A percentile compares a stretch with the other conserved stretches of the same genome.
Conservation (phyloP, 306 rosid genomes). For the Abrus pulchellus region DNA sequence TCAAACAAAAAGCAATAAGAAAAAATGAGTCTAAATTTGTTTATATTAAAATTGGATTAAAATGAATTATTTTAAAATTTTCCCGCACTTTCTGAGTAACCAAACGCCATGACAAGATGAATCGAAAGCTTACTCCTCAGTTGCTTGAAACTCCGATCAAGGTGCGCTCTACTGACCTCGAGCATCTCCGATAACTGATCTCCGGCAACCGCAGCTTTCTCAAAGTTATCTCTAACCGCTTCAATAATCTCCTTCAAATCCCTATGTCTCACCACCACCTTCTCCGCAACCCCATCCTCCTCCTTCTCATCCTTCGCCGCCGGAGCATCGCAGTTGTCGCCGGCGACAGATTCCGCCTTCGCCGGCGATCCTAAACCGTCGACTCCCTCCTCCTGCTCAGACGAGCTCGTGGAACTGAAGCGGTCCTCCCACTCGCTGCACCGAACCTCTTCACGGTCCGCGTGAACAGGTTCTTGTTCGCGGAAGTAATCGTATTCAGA, state of each 20-base stretch:
- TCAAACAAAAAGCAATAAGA: too few species aligned
- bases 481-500: slow-evolving; percentile 26
- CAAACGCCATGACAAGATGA: neutral
- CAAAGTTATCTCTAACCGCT: slow-evolving; percentile 80
- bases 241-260: slow-evolving; percentile 90
- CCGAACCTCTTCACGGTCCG: slow-evolving; percentile 90
- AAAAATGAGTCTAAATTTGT: neutral
- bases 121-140: slow-evolving; percentile 65
- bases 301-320: slow-evolving; percentile 48
- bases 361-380: slow-evolving; percentile 58
- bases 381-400: slow-evolving; percentile 55
- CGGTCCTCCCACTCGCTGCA: slow-evolving; percentile 98
- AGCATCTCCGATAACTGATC: slow-evolving; percentile 82
- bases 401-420: slow-evolving; percentile 75
- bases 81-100: slow-evolving; percentile 27
- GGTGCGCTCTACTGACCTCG: slow-evolving; percentile 79
- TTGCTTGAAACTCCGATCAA: slow-evolving; percentile 87
- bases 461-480: slow-evolving; percentile 29
- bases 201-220: slow-evolving; percentile 82
- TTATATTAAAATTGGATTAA: neutral
- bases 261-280: slow-evolving; percentile 76
- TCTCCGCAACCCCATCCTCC: slow-evolving; percentile 58
- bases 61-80: neutral
- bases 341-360: slow-evolving; percentile 54
- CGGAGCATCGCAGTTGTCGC: slow-evolving; percentile 7